These are phyloP conservation scores for Blastobotrys capitulatus DNA, from an alignment of 1,139 yeast species.

Conservation along the genomic window DNA sequence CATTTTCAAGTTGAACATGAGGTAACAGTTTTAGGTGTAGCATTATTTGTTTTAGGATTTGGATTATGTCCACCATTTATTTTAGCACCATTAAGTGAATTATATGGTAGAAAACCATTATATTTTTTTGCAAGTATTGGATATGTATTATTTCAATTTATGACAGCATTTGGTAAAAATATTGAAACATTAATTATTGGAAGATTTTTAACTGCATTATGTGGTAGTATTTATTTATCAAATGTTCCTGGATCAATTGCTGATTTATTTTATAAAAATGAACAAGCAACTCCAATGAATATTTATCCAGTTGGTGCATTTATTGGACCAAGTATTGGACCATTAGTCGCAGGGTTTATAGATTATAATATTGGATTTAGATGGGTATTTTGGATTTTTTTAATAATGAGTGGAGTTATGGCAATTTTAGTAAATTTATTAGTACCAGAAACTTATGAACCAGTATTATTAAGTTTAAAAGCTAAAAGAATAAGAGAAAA, in stretches of 20 bases:
- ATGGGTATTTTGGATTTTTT: constrained; percentile 59
- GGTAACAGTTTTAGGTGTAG: constrained; percentile 55
- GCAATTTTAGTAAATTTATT: constrained; percentile 37
- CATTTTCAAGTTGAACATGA: constrained; percentile 51
- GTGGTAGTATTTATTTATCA: constrained; percentile 64
- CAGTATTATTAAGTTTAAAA: constrained; percentile 52
- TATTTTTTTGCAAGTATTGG: constrained; percentile 53
- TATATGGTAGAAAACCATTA: constrained; percentile 62
- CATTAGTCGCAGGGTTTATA: constrained; percentile 62
- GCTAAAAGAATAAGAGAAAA: constrained; percentile 30
- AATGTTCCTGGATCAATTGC: constrained; percentile 75
- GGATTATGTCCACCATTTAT: constrained; percentile 64
- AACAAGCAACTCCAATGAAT: constrained; percentile 66
- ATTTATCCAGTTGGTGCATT: constrained; percentile 69
- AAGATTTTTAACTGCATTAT: constrained; percentile 62
- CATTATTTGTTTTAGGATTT: constrained; percentile 65
- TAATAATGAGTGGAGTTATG: constrained; percentile 62
- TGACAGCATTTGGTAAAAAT: constrained; percentile 61
- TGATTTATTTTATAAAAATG: constrained; percentile 53
- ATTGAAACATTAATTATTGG: constrained; percentile 60
- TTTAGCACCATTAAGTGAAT: constrained; percentile 65
- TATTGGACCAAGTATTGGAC: constrained; percentile 72
- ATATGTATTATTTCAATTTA: constrained; percentile 56
- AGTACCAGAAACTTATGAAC: constrained; percentile 72
- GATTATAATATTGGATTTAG: constrained; percentile 47